These are phyloP conservation scores for Turritis glabra DNA, from an alignment of 345 rosid genomes.

Conservation along the genomic window DNA sequence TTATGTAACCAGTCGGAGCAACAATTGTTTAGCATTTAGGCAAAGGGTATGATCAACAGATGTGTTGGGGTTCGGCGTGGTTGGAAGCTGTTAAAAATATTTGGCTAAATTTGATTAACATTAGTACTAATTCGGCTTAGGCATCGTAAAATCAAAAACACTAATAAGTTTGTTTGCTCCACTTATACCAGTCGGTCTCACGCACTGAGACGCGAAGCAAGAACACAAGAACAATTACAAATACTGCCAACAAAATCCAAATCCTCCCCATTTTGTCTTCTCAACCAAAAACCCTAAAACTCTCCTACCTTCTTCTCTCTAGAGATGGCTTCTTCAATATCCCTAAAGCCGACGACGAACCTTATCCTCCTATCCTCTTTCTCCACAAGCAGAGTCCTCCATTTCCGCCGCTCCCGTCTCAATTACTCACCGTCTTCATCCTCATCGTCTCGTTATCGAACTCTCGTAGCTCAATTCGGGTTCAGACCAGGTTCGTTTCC, in stretches of 20 bases:
- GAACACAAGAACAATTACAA: neutral
- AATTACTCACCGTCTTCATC: slow-evolving; percentile 39
- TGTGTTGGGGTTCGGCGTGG: too few relatives aligned
- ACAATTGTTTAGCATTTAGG: too few relatives aligned
- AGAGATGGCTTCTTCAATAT: slow-evolving; percentile 40
- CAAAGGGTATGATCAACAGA: too few relatives aligned
- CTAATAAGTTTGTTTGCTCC: slow-evolving; percentile 4
- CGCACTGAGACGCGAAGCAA: slow-evolving; percentile 20
- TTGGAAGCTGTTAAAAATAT: too few relatives aligned
- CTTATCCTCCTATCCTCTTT: slow-evolving; percentile 42
- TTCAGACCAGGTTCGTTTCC: slow-evolving; percentile 49
- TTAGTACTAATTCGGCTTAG: too few relatives aligned
- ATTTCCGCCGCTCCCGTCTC: slow-evolving; percentile 41
- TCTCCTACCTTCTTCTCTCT: neutral
- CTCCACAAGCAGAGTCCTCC: slow-evolving; percentile 36
- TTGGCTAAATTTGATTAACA: too few relatives aligned
- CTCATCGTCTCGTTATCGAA: slow-evolving; percentile 47
- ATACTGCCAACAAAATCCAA: slow-evolving; percentile 10
- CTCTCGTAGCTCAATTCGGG: slow-evolving; percentile 61
- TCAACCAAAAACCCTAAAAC: slow-evolving; percentile 30
- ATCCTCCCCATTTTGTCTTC: neutral
- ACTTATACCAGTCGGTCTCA: neutral
- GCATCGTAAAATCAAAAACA: neutral
- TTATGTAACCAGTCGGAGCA: too few relatives aligned
- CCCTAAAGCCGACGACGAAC: slow-evolving; percentile 42